Evolutionary conservation across 441 rosid genomes (phyloP), one percentile per base, ranked within the genome.

Genomic region (Gossypium gossypioides): DNA sequence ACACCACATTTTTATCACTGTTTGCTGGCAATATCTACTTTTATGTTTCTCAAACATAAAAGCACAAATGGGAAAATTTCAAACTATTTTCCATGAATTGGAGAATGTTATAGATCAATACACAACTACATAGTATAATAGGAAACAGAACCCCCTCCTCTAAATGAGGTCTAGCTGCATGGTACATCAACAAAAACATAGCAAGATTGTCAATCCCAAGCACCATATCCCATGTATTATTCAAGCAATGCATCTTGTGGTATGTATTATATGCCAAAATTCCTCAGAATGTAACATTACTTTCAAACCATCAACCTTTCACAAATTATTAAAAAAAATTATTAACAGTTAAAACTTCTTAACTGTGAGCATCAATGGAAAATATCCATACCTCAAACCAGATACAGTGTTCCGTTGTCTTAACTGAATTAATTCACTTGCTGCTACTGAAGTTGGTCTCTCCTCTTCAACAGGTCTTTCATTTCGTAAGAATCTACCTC

Each of bases 401-500:
- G 97, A 95, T 73, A 95, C 97, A 25, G 97, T 87, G 76, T 91
- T 92, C 8, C 92, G 87, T 75, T 86, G 97, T 81, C 97, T 89
- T 75, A 95, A 82, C 84, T 89, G 97, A 79, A 86, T 89, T 77
- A 95, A 83, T 84, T 95, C 97, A 81, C 86, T 76, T 21, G 99
- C 87, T 51, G 97, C 99, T 77, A 78, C 76, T 64, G 99, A 91
- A 69, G 90, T 88, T 9, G 89, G 86, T 77, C 99, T 89, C 81
- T 88, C 97, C 48, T 79, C 89, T 79, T 88, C 95, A 57, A 77
- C 88, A 32, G 91, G 84, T 80, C 88, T 87, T 85, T 95, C 99
- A 78, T 86, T 88, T 67, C 99, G 83, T 81, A 95, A 85, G 79
- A 95, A 95, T 86, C 99, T 87, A 76, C 99, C 97, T 78, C 99